A percentile compares a stretch with the other conserved stretches of the same genome.
phyloP scores from a whole-genome alignment of 106 monocot species.

The Narthecium ossifragum region DNA sequence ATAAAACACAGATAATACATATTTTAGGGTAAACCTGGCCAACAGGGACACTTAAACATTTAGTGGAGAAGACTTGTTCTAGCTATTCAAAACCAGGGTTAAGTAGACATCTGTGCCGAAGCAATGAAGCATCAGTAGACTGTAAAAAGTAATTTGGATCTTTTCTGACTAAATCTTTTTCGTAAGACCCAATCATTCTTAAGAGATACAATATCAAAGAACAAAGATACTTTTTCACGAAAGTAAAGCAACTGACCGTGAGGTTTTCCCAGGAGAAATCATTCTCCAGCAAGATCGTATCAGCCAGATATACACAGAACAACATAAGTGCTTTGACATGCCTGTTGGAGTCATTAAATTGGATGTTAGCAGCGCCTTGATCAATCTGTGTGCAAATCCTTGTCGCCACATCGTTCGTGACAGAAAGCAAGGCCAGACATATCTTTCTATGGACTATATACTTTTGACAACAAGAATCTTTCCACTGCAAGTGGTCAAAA shows the following conservation, averaged over 20 bases:
- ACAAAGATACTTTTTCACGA: not conserved
- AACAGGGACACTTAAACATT: not conserved
- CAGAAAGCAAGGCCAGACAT: constrained; percentile 48
- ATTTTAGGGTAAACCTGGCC: too few species aligned
- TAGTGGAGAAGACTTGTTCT: not conserved
- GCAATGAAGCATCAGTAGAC: not conserved
- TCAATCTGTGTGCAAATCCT: constrained; percentile 33
- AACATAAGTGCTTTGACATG: constrained; percentile 35
- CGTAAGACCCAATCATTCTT: too few species aligned
- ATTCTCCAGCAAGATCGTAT: constrained; percentile 49
- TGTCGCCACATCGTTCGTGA: constrained; percentile 38
- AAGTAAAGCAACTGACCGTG: constrained; percentile 34
- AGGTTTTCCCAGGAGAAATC: constrained; percentile 61
- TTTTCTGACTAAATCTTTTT: too few species aligned
- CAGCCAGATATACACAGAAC: constrained; percentile 49
- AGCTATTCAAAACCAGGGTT: not conserved
- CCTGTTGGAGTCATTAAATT: constrained; percentile 6
- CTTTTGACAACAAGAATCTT: constrained; percentile 48
- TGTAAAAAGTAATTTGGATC: too few species aligned
- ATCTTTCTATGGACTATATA: constrained; percentile 45
- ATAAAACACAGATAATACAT: too few species aligned
- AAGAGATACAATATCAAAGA: not conserved
- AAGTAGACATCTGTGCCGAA: not conserved
- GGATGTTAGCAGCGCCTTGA: constrained; percentile 1
- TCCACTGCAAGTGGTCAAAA: constrained; percentile 22